A percentile compares a stretch with the other conserved stretches of the same genome.
Evolutionary conservation across 2,329 filamentous ascomycete genomes (phyloP).

Genomic region (Paraphoma sp.): DNA sequence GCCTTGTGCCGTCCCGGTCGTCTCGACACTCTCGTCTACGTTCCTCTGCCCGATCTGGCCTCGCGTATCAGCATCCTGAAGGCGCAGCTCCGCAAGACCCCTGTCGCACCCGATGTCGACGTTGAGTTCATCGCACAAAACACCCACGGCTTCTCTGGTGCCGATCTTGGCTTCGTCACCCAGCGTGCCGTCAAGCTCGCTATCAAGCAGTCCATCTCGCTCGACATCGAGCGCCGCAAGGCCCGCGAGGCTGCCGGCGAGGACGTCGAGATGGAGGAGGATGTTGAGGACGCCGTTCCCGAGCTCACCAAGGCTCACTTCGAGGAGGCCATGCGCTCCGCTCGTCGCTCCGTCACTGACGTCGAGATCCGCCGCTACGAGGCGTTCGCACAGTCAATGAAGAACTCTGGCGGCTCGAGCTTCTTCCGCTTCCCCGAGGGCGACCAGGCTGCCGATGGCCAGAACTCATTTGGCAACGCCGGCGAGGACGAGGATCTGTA

Average conservation of each 20-base stretch:
- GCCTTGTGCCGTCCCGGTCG: constrained; percentile 97
- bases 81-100: constrained; percentile 98
- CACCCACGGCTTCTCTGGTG: constrained; percentile 99
- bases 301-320: constrained; percentile 97
- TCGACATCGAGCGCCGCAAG: constrained; percentile 90
- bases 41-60: constrained; percentile 90
- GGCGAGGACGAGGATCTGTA: constrained; percentile 98
- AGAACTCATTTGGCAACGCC: constrained; percentile 75
- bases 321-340: constrained; percentile 97
- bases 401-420: constrained; percentile 92
- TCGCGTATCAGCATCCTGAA: constrained; percentile 89
- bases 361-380: constrained; percentile 98
- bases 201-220: constrained; percentile 93
- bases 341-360: constrained; percentile 90
- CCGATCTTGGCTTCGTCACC: constrained; percentile 98
- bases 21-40: constrained; percentile 98
- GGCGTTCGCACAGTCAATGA: constrained; percentile 98
- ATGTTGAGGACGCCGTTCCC: constrained; percentile 88
- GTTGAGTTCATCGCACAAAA: constrained; percentile 91
- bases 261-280: constrained; percentile 74
- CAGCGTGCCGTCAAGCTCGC: constrained; percentile 99
- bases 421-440: constrained; percentile 92
- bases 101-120: constrained; percentile 85
- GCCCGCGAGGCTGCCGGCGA: constrained; percentile 80
- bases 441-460: constrained; percentile 56